Percentiles rank a stretch among this genome's conserved stretches.
Evolutionary conservation across 768 basidiomycete species (phyloP).

Genomic region (Terana coerulea): DNA sequence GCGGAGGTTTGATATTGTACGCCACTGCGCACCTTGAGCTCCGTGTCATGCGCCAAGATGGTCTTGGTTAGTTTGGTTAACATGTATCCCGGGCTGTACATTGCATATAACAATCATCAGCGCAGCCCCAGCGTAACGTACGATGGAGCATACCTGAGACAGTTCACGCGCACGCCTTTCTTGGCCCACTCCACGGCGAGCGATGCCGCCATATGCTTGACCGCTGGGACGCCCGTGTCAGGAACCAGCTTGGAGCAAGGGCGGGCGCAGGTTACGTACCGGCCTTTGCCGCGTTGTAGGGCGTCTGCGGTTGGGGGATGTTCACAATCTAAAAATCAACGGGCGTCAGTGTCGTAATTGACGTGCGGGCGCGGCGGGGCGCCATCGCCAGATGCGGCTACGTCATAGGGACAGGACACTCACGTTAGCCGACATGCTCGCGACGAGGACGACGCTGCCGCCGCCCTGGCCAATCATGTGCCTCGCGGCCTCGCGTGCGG

Average conservation of each 20-base stretch:
- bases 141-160: conserved; percentile 53
- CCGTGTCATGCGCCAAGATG: conserved; percentile 70
- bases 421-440: conserved; percentile 90
- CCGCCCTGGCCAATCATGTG: conserved; percentile 81
- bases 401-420: conserved; percentile 22
- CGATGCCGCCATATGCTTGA: conserved; percentile 90
- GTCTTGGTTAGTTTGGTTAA: conserved; percentile 84
- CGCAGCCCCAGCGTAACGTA: conserved; percentile 7
- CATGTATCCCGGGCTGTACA: conserved; percentile 86
- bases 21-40: conserved; percentile 60
- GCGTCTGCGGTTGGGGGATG: conserved; percentile 89
- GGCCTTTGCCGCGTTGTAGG: conserved; percentile 95
- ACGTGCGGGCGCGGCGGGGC: neutral
- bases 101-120: conserved; percentile 9
- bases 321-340: conserved; percentile 66
- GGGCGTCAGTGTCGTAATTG: conserved; percentile 8
- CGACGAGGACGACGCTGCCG: conserved; percentile 82
- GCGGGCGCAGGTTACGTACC: conserved; percentile 42
- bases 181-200: conserved; percentile 97
- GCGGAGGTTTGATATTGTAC: neutral
- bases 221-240: too few relatives aligned
- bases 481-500: conserved; percentile 93
- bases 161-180: conserved; percentile 82
- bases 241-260: neutral
- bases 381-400: neutral